Percentiles rank a stretch among this genome's conserved stretches.
Evolutionary conservation across 768 basidiomycete genomes (phyloP).

Genomic region (Hydnomerulius pinastri): DNA sequence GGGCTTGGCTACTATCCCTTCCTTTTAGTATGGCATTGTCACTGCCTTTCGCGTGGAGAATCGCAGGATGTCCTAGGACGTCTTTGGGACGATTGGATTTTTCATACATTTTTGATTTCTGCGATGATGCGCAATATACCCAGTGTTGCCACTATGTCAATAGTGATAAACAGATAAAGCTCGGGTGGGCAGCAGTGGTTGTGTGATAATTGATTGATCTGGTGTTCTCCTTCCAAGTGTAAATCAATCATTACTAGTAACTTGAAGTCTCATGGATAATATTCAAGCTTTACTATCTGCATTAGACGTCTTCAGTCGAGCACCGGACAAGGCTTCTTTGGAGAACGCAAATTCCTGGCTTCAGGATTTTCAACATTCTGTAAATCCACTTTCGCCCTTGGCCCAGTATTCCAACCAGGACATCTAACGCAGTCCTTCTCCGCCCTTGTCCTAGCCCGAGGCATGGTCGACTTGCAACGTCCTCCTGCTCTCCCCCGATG

Average conservation of each 20-base stretch:
- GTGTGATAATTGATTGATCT: neutral
- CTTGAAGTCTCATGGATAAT: no score
- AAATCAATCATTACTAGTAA: no score
- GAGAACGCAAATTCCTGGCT: conserved; percentile 93
- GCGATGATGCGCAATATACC: conserved; percentile 32
- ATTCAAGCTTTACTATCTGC: conserved; percentile 75
- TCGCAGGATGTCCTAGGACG: conserved; percentile 20
- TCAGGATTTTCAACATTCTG: conserved; percentile 98
- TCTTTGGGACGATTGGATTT: conserved; percentile 26
- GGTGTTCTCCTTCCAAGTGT: neutral
- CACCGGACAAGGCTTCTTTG: conserved; percentile 81
- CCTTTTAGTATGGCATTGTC: conserved; percentile 49
- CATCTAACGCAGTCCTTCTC: conserved; percentile 67
- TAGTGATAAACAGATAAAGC: conserved; percentile 32
- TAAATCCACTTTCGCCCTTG: conserved; percentile 82
- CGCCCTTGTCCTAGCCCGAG: conserved; percentile 79
- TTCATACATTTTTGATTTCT: conserved; percentile 17
- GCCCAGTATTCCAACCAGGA: conserved; percentile 52
- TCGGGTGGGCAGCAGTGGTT: neutral
- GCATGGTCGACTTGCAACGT: conserved; percentile 96
- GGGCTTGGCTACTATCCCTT: conserved; percentile 45
- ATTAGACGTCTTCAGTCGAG: conserved; percentile 75
- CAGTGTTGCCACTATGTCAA: conserved; percentile 36
- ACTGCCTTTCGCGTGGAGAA: conserved; percentile 40
- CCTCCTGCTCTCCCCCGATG: conserved; percentile 80